phyloP scores from a whole-genome alignment of 106 monocot genomes.

The Platanthera zijinensis region DNA sequence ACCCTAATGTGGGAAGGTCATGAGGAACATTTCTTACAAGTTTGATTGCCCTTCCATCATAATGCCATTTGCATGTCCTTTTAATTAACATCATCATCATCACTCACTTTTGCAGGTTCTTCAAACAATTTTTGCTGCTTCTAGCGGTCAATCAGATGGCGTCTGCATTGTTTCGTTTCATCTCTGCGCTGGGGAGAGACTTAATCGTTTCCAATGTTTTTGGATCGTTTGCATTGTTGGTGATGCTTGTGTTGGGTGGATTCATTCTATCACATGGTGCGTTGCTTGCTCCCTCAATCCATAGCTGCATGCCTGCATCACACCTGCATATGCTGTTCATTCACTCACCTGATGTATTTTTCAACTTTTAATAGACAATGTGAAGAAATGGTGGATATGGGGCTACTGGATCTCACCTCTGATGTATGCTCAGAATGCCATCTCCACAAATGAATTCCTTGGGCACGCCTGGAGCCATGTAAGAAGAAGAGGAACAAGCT shows the following conservation, averaged over 20 bases:
- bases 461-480: constrained; percentile 33
- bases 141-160: constrained; percentile 59
- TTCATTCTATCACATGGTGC: constrained; percentile 50
- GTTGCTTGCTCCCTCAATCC: no score
- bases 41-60: background rate
- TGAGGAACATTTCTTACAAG: background rate
- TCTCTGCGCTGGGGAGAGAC: constrained; percentile 41
- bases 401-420: constrained; percentile 7
- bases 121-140: constrained; percentile 56
- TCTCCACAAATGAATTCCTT: constrained; percentile 34
- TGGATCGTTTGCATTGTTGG: constrained; percentile 39
- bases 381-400: constrained; percentile 44
- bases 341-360: background rate
- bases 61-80: background rate
- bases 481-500: constrained; percentile 1
- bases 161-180: constrained; percentile 46
- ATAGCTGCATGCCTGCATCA: no score
- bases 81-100: background rate
- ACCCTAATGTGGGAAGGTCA: background rate
- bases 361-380: constrained; percentile 1
- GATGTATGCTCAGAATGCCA: constrained; percentile 33
- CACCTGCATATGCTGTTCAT: background rate
- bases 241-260: constrained; percentile 57
- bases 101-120: constrained; percentile 24
- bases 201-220: constrained; percentile 55